Evolutionary conservation across 805 yeast species (phyloP).

Genomic region (Novakomyces olei): DNA sequence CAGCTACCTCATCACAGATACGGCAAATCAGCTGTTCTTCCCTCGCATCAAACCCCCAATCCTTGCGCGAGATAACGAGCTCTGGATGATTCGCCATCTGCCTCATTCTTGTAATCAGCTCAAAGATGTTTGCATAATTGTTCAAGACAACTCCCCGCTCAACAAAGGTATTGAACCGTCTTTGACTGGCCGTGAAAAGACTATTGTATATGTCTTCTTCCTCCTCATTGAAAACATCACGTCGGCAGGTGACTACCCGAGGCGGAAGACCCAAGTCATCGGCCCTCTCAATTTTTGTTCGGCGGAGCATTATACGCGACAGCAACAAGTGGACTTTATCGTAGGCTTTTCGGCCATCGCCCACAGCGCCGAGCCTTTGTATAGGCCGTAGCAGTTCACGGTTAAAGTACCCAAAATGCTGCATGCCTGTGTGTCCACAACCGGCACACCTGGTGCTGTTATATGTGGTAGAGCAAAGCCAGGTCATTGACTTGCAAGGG

Average conservation of each 20-base stretch:
- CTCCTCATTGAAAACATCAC: conserved; percentile 77
- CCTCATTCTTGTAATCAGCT: conserved; percentile 89
- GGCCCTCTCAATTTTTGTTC: conserved; percentile 90
- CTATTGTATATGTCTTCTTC: conserved; percentile 84
- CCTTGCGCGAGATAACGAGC: conserved; percentile 55
- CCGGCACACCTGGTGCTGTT: conserved; percentile 49
- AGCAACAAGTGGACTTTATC: conserved; percentile 50
- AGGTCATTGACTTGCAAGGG: conserved; percentile 50
- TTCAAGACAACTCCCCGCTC: conserved; percentile 91
- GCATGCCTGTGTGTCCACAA: conserved; percentile 87
- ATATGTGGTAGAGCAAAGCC: conserved; percentile 69
- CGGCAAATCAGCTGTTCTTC: conserved; percentile 49
- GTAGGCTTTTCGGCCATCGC: conserved; percentile 63
- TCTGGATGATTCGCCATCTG: conserved; percentile 98
- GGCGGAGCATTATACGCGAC: conserved; percentile 66
- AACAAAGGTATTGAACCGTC: conserved; percentile 79
- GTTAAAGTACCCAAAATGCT: conserved; percentile 84
- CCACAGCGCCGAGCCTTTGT: conserved; percentile 58
- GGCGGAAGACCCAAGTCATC: conserved; percentile 97
- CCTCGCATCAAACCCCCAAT: conserved; percentile 15
- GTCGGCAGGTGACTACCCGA: conserved; percentile 68
- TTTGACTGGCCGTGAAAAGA: conserved; percentile 61
- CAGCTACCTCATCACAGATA: conserved; percentile 92
- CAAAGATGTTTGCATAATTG: conserved; percentile 64
- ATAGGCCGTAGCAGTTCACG: conserved; percentile 89